Evolutionary conservation across 805 yeast species (phyloP), one percentile per base, ranked within the genome.

Genomic region (Jamesozyma gamospora): DNA sequence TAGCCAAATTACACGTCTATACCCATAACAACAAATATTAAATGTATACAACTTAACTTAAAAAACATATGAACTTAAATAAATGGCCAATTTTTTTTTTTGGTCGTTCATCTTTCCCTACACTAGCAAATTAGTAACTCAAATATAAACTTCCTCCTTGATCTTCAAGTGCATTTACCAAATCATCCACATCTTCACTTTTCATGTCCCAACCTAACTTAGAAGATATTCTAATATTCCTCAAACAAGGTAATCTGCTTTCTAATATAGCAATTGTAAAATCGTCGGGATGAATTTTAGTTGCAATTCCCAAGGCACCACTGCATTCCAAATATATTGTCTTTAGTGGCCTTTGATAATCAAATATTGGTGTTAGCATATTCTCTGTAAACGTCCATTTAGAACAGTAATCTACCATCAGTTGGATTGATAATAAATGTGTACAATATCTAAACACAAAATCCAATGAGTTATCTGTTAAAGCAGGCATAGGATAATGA

Each of bases 401-500:
- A 49, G 66, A 68, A 45, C 63, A 70, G 53, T 92, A 90, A 58
- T 90, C 96, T 3, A 87, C 88, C 41, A 87, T 75, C 6, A 86
- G 65, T 52, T 77, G 79, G 21, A 87, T 62, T 12, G 72, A 67
- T 7, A 58, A 49, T 39, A 92, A 64, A 42, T 79, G 72, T 4
- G 96, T 94, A 58, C 97, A 90, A 53, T 77, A 77, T 13, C 71
- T 60, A 49, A 90, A 79, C 1, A 84, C 71, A 37, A 70, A 65
- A 59, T 92, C 96, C 49, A 88, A 64, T 0, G 94, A 77, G 45
- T 75, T 73, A 9, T 72, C 76, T 26, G 71, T 67, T 26, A 90
- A 63, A 2, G 79, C 75, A 0, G 95, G 96, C 88, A 90, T 77
- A 2, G 98, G 98, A 53, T 84, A 92, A 45, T 76, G 78, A 18